phyloP scores from a whole-genome alignment of 2,329 filamentous ascomycete species.

The Lasiodiplodia citricola region DNA sequence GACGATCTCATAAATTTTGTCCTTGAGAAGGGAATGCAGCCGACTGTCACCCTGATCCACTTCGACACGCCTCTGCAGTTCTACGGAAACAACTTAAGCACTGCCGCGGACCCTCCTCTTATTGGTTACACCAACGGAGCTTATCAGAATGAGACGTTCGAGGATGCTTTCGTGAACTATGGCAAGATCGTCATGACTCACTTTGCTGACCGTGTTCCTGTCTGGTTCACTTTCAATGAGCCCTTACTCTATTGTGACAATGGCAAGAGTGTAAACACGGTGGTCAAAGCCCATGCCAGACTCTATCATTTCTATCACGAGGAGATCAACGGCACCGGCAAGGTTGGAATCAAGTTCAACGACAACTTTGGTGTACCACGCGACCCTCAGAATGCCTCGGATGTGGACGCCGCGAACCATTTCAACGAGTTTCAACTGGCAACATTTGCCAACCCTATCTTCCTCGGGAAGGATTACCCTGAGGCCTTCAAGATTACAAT shows the following conservation, averaged over 20 bases:
- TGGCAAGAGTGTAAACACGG: slow-evolving; percentile 15
- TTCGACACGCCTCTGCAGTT: slow-evolving; percentile 53
- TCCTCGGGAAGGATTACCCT: slow-evolving; percentile 53
- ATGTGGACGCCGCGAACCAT: slow-evolving; percentile 15
- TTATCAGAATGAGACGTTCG: slow-evolving; percentile 50
- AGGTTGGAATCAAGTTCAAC: slow-evolving; percentile 26
- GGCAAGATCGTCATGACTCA: slow-evolving; percentile 47
- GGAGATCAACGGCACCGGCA: slow-evolving; percentile 12
- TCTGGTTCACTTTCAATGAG: slow-evolving; percentile 45
- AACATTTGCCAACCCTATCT: slow-evolving; percentile 49
- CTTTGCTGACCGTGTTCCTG: slow-evolving; percentile 51
- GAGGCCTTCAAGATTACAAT: slow-evolving; percentile 40
- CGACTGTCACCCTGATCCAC: slow-evolving; percentile 52
- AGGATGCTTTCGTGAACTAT: slow-evolving; percentile 45
- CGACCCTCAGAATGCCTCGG: slow-evolving; percentile 10
- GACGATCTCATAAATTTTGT: slow-evolving; percentile 54
- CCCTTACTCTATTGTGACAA: slow-evolving; percentile 7
- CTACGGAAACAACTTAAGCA: slow-evolving; percentile 47
- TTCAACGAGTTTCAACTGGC: slow-evolving; percentile 18
- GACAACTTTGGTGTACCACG: slow-evolving; percentile 17
- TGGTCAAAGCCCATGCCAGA: slow-evolving; percentile 6
- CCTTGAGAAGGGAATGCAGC: slow-evolving; percentile 50
- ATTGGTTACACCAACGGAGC: slow-evolving; percentile 5
- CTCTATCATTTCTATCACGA: slow-evolving; percentile 21
- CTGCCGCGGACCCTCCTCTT: slow-evolving; percentile 47